Conservation (phyloP, 345 rosid species). For the Eucalyptus regnans region DNA sequence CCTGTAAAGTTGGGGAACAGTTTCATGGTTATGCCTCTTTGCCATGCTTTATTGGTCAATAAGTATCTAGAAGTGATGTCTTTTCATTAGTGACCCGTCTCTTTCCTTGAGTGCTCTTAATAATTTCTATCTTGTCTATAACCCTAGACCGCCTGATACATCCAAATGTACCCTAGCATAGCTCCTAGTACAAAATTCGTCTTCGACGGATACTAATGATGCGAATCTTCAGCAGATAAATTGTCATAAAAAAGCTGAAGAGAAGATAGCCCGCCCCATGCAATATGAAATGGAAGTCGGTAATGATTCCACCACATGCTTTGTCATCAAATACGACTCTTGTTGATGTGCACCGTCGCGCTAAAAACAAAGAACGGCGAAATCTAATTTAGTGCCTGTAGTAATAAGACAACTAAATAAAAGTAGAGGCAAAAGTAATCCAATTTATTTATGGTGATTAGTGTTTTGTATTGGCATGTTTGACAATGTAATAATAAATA, state of each 20-base stretch:
- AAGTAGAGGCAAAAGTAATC: background rate
- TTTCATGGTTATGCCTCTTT: background rate
- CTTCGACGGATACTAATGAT: background rate
- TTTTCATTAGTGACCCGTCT: background rate
- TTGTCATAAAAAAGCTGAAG: background rate
- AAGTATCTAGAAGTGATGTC: background rate
- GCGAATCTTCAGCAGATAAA: background rate
- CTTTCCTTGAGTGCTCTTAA: background rate
- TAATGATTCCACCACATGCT: background rate
- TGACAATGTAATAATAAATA: no score
- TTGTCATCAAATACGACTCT: background rate
- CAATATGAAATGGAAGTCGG: background rate
- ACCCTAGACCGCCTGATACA: background rate
- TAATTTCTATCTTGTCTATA: background rate
- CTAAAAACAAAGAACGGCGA: background rate
- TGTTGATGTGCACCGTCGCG: background rate
- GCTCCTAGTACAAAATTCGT: background rate
- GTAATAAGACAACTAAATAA: background rate
- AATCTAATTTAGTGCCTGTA: background rate
- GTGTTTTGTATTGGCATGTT: no score
- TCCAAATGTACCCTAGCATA: background rate
- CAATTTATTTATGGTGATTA: background rate
- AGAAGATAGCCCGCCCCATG: background rate
- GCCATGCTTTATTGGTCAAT: background rate
- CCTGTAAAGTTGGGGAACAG: background rate